Evolutionary conservation across 192 early-diverging fungal species (phyloP).

Genomic region (Umbelopsis sp.): DNA sequence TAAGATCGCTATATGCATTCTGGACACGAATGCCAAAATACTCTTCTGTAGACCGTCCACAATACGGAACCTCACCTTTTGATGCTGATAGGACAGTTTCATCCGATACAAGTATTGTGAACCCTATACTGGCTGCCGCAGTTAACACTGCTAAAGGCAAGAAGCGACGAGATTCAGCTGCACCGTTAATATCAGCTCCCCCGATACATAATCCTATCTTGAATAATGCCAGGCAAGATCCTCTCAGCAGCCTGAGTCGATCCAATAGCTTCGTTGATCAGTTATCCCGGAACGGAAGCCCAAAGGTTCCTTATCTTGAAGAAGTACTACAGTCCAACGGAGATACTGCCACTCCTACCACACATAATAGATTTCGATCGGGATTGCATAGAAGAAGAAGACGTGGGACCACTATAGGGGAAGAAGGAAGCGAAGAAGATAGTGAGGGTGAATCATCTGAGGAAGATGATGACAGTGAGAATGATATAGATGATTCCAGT

Average conservation of each 20-base stretch:
- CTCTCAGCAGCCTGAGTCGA: neutral
- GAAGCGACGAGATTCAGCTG: constrained; percentile 34
- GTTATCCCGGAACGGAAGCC: neutral
- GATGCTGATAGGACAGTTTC: neutral
- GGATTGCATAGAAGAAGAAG: constrained; percentile 20
- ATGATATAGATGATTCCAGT: neutral
- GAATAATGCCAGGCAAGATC: neutral
- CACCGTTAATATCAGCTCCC: constrained; percentile 35
- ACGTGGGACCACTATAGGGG: neutral
- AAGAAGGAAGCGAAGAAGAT: constrained; percentile 9
- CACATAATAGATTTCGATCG: neutral
- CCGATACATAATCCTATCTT: constrained; percentile 18
- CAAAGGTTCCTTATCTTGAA: neutral
- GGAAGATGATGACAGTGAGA: constrained; percentile 21
- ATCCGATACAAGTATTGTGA: neutral
- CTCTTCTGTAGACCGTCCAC: constrained; percentile 27
- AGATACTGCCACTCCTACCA: neutral
- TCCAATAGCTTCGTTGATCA: neutral
- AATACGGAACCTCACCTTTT: constrained; percentile 29
- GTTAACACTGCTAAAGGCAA: neutral
- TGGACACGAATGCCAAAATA: constrained; percentile 32
- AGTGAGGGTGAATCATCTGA: constrained; percentile 17
- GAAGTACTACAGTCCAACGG: neutral
- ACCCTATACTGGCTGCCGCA: neutral
- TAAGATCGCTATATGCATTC: constrained; percentile 3